Conservation (phyloP, 2,329 filamentous ascomycete species). For the Paracorniculantispora psalliotae region DNA sequence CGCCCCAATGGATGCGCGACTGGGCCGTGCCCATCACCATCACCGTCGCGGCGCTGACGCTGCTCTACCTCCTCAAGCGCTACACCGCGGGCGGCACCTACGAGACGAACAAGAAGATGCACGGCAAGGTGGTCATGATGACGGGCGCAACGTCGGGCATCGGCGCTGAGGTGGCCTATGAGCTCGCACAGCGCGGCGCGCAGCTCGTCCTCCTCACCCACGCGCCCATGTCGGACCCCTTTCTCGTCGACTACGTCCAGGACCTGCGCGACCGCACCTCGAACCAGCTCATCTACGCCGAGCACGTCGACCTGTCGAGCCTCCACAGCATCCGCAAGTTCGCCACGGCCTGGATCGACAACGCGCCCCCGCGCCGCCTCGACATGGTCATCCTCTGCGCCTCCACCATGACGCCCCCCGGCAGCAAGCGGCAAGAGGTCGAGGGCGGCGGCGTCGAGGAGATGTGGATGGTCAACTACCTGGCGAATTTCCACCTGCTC, state of each 20-base stretch:
- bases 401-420: conserved; percentile 67
- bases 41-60: conserved; percentile 29
- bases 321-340: conserved; percentile 90
- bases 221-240: conserved; percentile 74
- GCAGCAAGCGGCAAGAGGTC: conserved; percentile 55
- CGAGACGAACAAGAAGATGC: conserved; percentile 74
- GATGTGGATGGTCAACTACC: conserved; percentile 91
- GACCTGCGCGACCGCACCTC: conserved; percentile 71
- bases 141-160: conserved; percentile 94
- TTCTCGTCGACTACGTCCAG: conserved; percentile 87
- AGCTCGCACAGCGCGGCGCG: conserved; percentile 75
- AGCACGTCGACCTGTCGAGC: conserved; percentile 84
- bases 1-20: conserved; percentile 43
- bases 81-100: conserved; percentile 75
- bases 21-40: conserved; percentile 40
- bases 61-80: conserved; percentile 54
- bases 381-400: conserved; percentile 91
- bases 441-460: conserved; percentile 81
- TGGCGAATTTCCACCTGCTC: conserved; percentile 92
- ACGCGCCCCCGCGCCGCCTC: conserved; percentile 78
- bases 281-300: conserved; percentile 89
- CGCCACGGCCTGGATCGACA: conserved; percentile 97
- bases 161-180: conserved; percentile 68
- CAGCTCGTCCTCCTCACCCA: conserved; percentile 89
- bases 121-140: conserved; percentile 88